Percentiles rank a stretch among this genome's conserved stretches.
These are phyloP conservation scores for Cladophialophora chaetospira DNA, from an alignment of 2,329 filamentous ascomycete genomes.

Conservation along the genomic window DNA sequence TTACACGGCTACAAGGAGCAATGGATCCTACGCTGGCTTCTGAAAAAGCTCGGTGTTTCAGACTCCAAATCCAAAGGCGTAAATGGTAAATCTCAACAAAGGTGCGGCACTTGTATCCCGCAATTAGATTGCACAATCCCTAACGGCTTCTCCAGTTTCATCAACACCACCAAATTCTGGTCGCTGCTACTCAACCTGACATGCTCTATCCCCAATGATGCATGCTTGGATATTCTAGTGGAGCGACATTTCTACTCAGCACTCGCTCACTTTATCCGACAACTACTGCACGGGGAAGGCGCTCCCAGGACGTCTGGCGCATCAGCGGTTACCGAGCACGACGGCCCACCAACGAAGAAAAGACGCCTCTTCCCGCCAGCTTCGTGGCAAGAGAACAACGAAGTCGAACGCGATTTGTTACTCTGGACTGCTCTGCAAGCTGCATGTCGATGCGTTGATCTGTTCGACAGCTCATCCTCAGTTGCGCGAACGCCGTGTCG, in stretches of 20 bases:
- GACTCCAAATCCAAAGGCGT: conserved; percentile 21
- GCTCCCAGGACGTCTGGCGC: background rate
- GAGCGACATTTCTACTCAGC: conserved; percentile 29
- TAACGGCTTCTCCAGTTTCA: conserved; percentile 17
- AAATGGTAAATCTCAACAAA: background rate
- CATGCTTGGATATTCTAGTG: conserved; percentile 26
- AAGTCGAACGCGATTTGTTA: background rate
- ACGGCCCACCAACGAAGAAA: conserved; percentile 24
- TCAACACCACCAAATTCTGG: conserved; percentile 22
- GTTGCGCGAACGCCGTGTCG: background rate
- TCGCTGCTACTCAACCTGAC: conserved; percentile 26
- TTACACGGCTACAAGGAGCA: conserved; percentile 55
- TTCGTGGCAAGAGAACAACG: background rate
- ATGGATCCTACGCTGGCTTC: conserved; percentile 68
- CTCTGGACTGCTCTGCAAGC: conserved; percentile 22
- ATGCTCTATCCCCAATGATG: conserved; percentile 20
- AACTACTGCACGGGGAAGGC: background rate
- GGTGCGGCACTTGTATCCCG: background rate
- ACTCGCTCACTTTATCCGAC: conserved; percentile 5
- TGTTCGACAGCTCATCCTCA: conserved; percentile 4
- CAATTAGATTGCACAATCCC: background rate
- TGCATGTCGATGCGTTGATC: conserved; percentile 16
- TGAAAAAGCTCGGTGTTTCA: conserved; percentile 58
- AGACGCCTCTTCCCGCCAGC: conserved; percentile 13
- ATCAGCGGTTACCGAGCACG: background rate